Percentiles rank a stretch among this genome's conserved stretches.
phyloP scores from a whole-genome alignment of 129 eudicot species.

The Ambrosia trifida region DNA sequence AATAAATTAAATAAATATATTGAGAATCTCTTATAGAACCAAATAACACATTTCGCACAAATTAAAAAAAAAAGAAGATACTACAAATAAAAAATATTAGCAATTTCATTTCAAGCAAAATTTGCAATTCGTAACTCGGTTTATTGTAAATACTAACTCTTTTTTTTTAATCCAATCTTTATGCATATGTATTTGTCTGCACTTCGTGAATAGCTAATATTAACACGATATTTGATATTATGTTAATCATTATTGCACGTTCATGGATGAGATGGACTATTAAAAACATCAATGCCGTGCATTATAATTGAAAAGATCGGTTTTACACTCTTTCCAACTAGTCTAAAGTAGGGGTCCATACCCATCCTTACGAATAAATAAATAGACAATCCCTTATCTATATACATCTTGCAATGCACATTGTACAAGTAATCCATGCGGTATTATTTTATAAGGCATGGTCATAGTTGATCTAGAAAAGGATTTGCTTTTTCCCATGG shows the following conservation, averaged over 20 bases:
- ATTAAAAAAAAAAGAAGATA: too few species aligned
- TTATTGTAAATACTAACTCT: too few species aligned
- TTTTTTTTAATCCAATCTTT: background rate
- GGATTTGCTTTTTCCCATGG: slow-evolving; percentile 8
- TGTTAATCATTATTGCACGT: slow-evolving; percentile 11
- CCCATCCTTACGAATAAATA: slow-evolving; percentile 6
- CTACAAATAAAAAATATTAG: too few species aligned
- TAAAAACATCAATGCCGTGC: slow-evolving; percentile 18
- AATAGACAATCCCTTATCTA: background rate
- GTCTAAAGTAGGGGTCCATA: slow-evolving; percentile 27
- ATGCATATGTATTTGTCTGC: slow-evolving; percentile 8
- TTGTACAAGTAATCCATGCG: slow-evolving; percentile 13
- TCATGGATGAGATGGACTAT: slow-evolving; percentile 6
- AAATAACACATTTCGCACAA: too few species aligned
- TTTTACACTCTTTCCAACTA: slow-evolving; percentile 21
- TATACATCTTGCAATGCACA: background rate
- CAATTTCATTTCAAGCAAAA: too few species aligned
- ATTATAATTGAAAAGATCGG: slow-evolving; percentile 15
- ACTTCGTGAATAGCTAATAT: slow-evolving; percentile 21
- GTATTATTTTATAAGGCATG: background rate
- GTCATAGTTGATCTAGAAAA: slow-evolving; percentile 1
- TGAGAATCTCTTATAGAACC: too few species aligned
- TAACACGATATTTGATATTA: slow-evolving; percentile 12
- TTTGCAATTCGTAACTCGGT: too few species aligned
- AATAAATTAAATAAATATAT: too few species aligned